Percentiles rank a stretch among this genome's conserved stretches.
Conservation (phyloP, 1,139 yeast species). For the Meyerozyma sp. region DNA sequence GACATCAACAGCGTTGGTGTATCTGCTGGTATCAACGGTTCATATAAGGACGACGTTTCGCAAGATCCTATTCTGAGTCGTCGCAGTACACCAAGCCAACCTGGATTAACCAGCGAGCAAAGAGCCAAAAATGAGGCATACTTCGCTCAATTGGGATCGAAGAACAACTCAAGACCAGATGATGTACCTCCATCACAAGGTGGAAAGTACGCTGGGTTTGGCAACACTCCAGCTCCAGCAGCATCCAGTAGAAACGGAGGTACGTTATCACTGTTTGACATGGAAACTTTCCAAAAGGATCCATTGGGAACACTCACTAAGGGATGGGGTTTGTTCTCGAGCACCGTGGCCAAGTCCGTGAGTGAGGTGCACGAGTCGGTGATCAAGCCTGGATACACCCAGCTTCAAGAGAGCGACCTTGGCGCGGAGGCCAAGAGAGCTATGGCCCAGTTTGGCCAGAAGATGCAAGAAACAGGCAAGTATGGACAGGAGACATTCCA, state of each 20-base stretch:
- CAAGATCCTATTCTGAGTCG: slow-evolving; percentile 38
- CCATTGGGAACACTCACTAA: slow-evolving; percentile 84
- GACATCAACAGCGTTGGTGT: slow-evolving; percentile 10
- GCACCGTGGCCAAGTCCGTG: slow-evolving; percentile 76
- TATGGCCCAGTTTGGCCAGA: slow-evolving; percentile 92
- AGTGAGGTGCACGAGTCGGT: slow-evolving; percentile 83
- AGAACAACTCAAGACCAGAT: slow-evolving; percentile 70
- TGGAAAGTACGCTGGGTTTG: slow-evolving; percentile 89
- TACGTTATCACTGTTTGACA: slow-evolving; percentile 49
- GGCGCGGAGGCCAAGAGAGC: slow-evolving; percentile 82
- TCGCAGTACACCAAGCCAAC: slow-evolving; percentile 28
- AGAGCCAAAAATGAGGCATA: slow-evolving; percentile 71
- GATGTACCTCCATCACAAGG: slow-evolving; percentile 90
- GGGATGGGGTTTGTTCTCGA: slow-evolving; percentile 92
- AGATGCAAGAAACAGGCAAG: slow-evolving; percentile 82
- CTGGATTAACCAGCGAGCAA: slow-evolving; percentile 25
- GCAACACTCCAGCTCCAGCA: slow-evolving; percentile 62
- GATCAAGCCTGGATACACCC: slow-evolving; percentile 82
- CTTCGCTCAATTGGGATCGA: slow-evolving; percentile 72
- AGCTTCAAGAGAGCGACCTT: slow-evolving; percentile 74
- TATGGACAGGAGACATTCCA: slow-evolving; percentile 65
- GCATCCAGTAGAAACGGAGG: slow-evolving; percentile 24
- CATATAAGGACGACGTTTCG: slow-evolving; percentile 16
- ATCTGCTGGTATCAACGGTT: slow-evolving; percentile 6
- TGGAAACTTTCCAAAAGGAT: slow-evolving; percentile 76